phyloP scores from a whole-genome alignment of 2,329 filamentous ascomycete genomes.

The Trichoderma guizhouense region DNA sequence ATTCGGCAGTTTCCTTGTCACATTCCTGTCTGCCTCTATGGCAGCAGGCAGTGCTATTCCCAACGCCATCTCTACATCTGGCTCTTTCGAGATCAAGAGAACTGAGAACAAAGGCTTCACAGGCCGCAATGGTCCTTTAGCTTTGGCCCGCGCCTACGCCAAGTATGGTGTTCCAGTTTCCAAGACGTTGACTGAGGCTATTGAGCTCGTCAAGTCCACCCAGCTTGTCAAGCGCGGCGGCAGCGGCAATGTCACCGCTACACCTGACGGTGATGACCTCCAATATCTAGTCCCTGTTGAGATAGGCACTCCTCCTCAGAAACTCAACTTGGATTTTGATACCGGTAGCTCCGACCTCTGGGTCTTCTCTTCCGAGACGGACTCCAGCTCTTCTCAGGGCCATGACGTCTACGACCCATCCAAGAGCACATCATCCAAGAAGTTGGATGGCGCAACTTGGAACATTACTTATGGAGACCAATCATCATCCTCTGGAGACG shows the following conservation, averaged over 20 bases:
- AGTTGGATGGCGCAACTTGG: slow-evolving; percentile 39
- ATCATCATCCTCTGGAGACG: slow-evolving; percentile 40
- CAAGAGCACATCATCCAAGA: slow-evolving; percentile 37
- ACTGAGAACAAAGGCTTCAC: slow-evolving; percentile 6
- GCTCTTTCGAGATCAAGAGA: slow-evolving; percentile 14
- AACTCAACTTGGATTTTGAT: slow-evolving; percentile 22
- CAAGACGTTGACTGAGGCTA: slow-evolving; percentile 9
- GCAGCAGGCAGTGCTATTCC: slow-evolving; percentile 16
- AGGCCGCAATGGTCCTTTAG: slow-evolving; percentile 17
- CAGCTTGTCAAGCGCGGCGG: slow-evolving; percentile 1
- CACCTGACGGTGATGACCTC: slow-evolving; percentile 15
- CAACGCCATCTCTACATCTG: not conserved
- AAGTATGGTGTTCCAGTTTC: slow-evolving; percentile 21
- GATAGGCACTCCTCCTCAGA: slow-evolving; percentile 24
- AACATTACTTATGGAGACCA: slow-evolving; percentile 44
- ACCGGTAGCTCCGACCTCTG: slow-evolving; percentile 29
- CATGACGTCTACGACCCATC: slow-evolving; percentile 40
- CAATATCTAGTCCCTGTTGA: slow-evolving; percentile 21
- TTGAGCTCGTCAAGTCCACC: slow-evolving; percentile 3
- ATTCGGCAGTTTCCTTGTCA: slow-evolving; percentile 16
- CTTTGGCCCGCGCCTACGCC: slow-evolving; percentile 20
- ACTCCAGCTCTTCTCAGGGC: slow-evolving; percentile 33
- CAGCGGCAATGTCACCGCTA: slow-evolving; percentile 12
- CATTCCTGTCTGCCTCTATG: slow-evolving; percentile 14
- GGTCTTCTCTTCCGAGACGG: slow-evolving; percentile 43